Evolutionary conservation across 2,329 filamentous ascomycete species (phyloP).

Genomic region (Diaporthe ampelina): DNA sequence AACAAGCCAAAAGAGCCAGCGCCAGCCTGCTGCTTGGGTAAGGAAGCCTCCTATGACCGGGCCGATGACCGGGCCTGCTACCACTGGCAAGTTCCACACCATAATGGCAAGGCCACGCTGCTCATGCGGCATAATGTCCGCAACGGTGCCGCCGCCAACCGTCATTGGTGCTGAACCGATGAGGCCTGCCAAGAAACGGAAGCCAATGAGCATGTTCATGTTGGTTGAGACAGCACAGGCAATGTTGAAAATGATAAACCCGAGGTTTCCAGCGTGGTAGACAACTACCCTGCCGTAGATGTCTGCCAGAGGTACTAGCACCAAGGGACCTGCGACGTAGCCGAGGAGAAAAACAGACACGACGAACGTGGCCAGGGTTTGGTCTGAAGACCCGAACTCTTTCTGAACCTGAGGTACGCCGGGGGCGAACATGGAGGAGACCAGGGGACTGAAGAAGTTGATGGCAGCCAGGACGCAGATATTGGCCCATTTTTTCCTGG

Average conservation of each 20-base stretch:
- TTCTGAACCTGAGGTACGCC: not conserved
- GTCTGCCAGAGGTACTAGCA: conserved; percentile 2
- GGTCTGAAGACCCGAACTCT: not conserved
- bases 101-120: not conserved
- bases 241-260: not conserved
- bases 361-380: not conserved
- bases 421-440: not conserved
- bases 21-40: not conserved
- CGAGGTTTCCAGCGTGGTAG: not conserved
- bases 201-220: not conserved
- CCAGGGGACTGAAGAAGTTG: not conserved
- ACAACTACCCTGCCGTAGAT: not conserved
- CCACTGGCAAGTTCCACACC: not conserved
- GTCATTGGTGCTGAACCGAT: not conserved
- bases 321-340: not conserved
- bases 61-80: not conserved
- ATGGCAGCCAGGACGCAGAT: not conserved
- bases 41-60: not conserved
- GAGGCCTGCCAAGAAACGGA: not conserved
- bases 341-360: not conserved
- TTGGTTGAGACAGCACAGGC: not conserved
- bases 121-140: not conserved
- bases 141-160: not conserved
- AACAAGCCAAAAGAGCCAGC: not conserved
- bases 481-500: not conserved